A percentile compares a stretch with the other conserved stretches of the same genome.
Conservation (phyloP, 345 rosid genomes). For the Gossypium stocksii region DNA sequence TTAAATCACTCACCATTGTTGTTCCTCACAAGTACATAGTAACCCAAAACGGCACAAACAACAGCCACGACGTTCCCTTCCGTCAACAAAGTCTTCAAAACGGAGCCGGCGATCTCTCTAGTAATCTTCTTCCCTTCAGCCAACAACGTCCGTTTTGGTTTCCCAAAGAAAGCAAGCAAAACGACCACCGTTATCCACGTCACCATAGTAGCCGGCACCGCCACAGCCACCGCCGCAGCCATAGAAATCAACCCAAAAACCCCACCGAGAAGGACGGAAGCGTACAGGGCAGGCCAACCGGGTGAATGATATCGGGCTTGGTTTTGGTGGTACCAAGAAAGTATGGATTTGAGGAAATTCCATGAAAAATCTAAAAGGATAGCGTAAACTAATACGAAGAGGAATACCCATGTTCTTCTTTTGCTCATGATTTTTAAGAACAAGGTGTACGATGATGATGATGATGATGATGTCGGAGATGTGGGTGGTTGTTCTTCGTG, state of each 20-base stretch:
- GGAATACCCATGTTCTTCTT: slow-evolving; percentile 88
- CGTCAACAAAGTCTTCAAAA: slow-evolving; percentile 60
- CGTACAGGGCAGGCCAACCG: slow-evolving; percentile 83
- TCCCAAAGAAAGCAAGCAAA: slow-evolving; percentile 77
- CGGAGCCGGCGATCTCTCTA: slow-evolving; percentile 60
- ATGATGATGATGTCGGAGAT: slow-evolving; percentile 17
- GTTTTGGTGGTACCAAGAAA: slow-evolving; percentile 59
- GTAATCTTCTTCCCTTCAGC: slow-evolving; percentile 75
- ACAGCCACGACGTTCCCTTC: slow-evolving; percentile 84
- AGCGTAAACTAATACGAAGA: slow-evolving; percentile 74
- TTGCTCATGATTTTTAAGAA: slow-evolving; percentile 77
- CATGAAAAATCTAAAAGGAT: slow-evolving; percentile 61
- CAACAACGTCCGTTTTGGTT: slow-evolving; percentile 59
- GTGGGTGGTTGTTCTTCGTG: slow-evolving; percentile 11
- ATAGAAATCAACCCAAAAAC: slow-evolving; percentile 80
- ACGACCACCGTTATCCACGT: slow-evolving; percentile 79
- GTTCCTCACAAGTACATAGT: slow-evolving; percentile 64
- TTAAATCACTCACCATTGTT: slow-evolving; percentile 35
- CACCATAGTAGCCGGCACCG: slow-evolving; percentile 85
- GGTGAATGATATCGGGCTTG: slow-evolving; percentile 32
- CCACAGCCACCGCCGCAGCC: slow-evolving; percentile 90
- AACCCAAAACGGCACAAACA: slow-evolving; percentile 75
- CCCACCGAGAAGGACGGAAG: slow-evolving; percentile 80
- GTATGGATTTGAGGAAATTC: slow-evolving; percentile 74
- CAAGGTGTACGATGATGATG: slow-evolving; percentile 46